Evolutionary conservation across 2,329 filamentous ascomycete genomes (phyloP).

Genomic region (Trichophyton benhamiae): DNA sequence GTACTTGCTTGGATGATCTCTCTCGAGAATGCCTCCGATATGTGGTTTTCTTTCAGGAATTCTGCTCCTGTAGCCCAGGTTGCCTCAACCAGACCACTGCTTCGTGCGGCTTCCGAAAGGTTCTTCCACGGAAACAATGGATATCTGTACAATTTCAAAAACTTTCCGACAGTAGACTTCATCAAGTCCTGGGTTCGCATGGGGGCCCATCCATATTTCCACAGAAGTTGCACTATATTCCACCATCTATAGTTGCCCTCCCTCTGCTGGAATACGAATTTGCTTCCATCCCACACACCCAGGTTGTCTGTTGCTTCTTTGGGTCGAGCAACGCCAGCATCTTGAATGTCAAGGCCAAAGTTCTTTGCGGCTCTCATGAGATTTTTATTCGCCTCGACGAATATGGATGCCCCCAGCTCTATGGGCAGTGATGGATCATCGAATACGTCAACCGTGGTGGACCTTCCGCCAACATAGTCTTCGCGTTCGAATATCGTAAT

Average conservation of each 20-base stretch:
- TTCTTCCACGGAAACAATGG: conserved; percentile 77
- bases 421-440: conserved; percentile 54
- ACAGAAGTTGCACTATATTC: conserved; percentile 65
- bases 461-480: conserved; percentile 67
- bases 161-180: conserved; percentile 56
- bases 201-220: conserved; percentile 73
- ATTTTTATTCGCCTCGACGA: conserved; percentile 73
- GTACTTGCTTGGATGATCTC: conserved; percentile 86
- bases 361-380: conserved; percentile 58
- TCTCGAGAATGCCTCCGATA: conserved; percentile 54
- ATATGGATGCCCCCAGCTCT: conserved; percentile 86
- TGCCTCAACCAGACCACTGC: conserved; percentile 53
- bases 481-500: conserved; percentile 82
- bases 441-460: conserved; percentile 70
- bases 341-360: conserved; percentile 55
- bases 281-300: conserved; percentile 72
- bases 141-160: conserved; percentile 65
- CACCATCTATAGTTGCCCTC: conserved; percentile 58
- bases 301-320: conserved; percentile 41
- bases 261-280: conserved; percentile 57
- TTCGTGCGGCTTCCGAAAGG: conserved; percentile 54
- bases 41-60: conserved; percentile 55
- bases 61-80: conserved; percentile 63
- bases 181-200: conserved; percentile 61
- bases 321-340: conserved; percentile 37